A percentile compares a stretch with the other conserved stretches of the same genome.
Evolutionary conservation across 2,329 filamentous ascomycete species (phyloP).

Genomic region (Pseudocercospora musae): DNA sequence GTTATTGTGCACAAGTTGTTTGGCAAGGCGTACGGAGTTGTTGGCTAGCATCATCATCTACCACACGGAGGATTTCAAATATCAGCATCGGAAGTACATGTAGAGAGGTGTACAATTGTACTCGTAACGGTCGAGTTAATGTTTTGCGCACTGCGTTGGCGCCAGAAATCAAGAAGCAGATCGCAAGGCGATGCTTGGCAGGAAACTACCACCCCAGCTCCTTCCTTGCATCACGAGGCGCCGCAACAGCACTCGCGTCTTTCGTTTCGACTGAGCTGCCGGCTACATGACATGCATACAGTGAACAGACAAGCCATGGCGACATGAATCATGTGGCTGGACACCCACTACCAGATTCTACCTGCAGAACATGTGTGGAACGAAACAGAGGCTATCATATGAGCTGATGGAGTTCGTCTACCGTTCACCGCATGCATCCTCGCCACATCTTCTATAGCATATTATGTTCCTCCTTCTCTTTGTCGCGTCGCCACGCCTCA

Average conservation of each 20-base stretch:
- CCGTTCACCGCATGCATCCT: background rate
- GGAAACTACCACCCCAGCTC: background rate
- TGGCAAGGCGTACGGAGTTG: background rate
- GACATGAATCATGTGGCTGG: background rate
- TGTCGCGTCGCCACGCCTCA: conserved; percentile 32
- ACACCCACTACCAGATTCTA: background rate
- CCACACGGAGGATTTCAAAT: background rate
- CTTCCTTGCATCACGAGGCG: background rate
- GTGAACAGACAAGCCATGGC: background rate
- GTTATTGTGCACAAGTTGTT: conserved; percentile 4
- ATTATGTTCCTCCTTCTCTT: conserved; percentile 10
- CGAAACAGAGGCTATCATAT: background rate
- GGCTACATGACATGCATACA: background rate
- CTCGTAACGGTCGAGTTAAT: conserved; percentile 1
- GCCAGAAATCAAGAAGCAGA: background rate
- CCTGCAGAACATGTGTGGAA: no score
- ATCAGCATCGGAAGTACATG: background rate
- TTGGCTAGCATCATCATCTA: background rate
- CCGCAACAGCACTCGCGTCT: background rate
- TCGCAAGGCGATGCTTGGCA: background rate
- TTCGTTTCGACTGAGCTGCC: background rate
- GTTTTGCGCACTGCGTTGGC: background rate
- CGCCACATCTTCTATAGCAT: background rate
- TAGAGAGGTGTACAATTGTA: background rate
- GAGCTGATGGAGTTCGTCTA: background rate